These are phyloP conservation scores for Phytophthora hybrid DNA, from an alignment of 352 stramenopile genomes.

Conservation along the genomic window DNA sequence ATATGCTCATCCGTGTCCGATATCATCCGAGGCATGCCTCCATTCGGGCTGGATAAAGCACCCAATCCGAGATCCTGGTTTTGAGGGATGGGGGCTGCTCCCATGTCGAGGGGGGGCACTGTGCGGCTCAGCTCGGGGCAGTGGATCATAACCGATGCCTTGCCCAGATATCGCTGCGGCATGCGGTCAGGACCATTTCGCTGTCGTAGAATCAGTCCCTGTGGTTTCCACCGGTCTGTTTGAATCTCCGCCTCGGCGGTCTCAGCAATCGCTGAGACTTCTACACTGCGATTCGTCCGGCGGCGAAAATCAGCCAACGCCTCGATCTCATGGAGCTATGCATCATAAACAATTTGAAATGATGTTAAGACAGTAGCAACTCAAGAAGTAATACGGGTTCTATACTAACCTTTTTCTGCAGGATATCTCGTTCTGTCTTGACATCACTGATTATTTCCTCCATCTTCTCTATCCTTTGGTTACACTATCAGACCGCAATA, in stretches of 20 bases:
- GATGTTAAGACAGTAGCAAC: not conserved
- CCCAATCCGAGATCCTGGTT: constrained; percentile 33
- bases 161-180: constrained; percentile 75
- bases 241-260: constrained; percentile 67
- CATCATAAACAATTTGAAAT: not conserved
- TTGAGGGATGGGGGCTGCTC: not conserved
- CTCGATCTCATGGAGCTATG: constrained; percentile 69
- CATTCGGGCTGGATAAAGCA: constrained; percentile 31
- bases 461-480: constrained; percentile 54
- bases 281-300: constrained; percentile 70
- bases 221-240: constrained; percentile 76
- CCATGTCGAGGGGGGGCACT: constrained; percentile 13
- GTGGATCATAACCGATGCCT: constrained; percentile 74
- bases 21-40: constrained; percentile 16
- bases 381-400: not conserved
- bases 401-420: constrained; percentile 53
- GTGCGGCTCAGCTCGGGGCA: constrained; percentile 59
- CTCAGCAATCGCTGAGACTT: constrained; percentile 54
- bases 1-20: constrained; percentile 49
- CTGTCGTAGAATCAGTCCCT: constrained; percentile 76
- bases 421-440: constrained; percentile 41
- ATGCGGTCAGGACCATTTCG: constrained; percentile 74
- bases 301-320: constrained; percentile 59
- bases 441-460: constrained; percentile 44
- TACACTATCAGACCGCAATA: constrained; percentile 40